Evolutionary conservation across 192 early-diverging fungal species (phyloP).

Genomic region (Blastocladiella britannica): DNA sequence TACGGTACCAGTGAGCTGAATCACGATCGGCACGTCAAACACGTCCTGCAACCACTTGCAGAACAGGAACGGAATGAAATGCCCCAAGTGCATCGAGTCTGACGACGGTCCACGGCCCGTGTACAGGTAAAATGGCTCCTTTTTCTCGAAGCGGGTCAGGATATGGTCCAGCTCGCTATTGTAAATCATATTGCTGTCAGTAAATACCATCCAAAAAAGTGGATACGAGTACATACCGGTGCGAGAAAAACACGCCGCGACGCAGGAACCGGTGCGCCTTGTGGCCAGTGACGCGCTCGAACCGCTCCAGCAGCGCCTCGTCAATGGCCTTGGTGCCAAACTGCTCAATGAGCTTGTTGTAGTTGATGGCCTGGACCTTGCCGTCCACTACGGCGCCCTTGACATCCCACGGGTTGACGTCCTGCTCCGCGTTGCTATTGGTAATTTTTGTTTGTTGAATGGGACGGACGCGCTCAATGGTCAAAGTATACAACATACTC

Average conservation of each 20-base stretch:
- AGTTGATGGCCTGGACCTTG: slow-evolving; percentile 70
- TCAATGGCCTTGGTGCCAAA: slow-evolving; percentile 77
- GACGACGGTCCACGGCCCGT: slow-evolving; percentile 89
- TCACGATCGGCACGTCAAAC: slow-evolving; percentile 83
- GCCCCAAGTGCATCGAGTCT: slow-evolving; percentile 83
- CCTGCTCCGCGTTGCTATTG: slow-evolving; percentile 28
- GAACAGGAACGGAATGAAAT: slow-evolving; percentile 91
- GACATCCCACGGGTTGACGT: slow-evolving; percentile 82
- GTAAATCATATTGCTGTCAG: too few relatives aligned
- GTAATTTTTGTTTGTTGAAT: too few relatives aligned
- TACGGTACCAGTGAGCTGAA: slow-evolving; percentile 62
- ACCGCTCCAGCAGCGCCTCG: slow-evolving; percentile 46
- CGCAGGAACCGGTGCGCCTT: slow-evolving; percentile 64
- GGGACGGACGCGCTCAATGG: too few relatives aligned
- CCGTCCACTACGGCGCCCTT: slow-evolving; percentile 80
- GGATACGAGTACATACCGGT: slow-evolving; percentile 35
- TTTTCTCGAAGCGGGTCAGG: slow-evolving; percentile 78
- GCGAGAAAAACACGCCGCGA: slow-evolving; percentile 85
- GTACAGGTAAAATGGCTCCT: slow-evolving; percentile 94
- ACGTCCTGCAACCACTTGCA: slow-evolving; percentile 95
- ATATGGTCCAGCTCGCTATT: slow-evolving; percentile 66
- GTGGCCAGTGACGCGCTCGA: slow-evolving; percentile 66
- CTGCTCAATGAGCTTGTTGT: slow-evolving; percentile 63
- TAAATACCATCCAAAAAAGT: slow-evolving; percentile 1
- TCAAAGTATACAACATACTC: too few relatives aligned